These are phyloP conservation scores for Chalciporus sphaerocephalus DNA, from an alignment of 768 basidiomycete genomes.

Conservation along the genomic window DNA sequence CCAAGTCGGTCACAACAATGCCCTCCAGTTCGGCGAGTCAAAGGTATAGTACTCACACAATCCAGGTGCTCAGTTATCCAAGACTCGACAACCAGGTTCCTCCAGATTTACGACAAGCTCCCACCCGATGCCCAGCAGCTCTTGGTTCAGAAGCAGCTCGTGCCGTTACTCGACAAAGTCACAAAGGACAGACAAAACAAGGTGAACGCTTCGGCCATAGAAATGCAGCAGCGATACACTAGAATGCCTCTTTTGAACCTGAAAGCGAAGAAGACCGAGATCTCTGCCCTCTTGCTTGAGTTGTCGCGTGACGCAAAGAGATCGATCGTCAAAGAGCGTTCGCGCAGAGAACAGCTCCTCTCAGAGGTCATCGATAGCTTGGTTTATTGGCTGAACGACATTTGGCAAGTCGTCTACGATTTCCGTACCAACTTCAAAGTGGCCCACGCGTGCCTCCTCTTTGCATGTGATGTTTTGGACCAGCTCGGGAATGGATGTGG, in stretches of 20 bases:
- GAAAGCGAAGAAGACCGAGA: slow-evolving; percentile 50
- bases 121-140: slow-evolving; percentile 48
- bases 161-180: slow-evolving; percentile 43
- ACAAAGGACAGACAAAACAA: slow-evolving; percentile 37
- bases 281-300: slow-evolving; percentile 49
- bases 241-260: slow-evolving; percentile 49
- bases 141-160: slow-evolving; percentile 48
- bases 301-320: slow-evolving; percentile 51
- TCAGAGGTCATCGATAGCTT: slow-evolving; percentile 53
- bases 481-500: slow-evolving; percentile 39
- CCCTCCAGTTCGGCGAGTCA: slow-evolving; percentile 16
- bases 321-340: slow-evolving; percentile 48
- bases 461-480: slow-evolving; percentile 43
- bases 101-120: slow-evolving; percentile 44
- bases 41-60: slow-evolving; percentile 2
- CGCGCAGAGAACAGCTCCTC: slow-evolving; percentile 51
- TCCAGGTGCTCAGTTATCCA: not conserved
- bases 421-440: slow-evolving; percentile 45
- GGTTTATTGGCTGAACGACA: slow-evolving; percentile 54
- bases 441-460: slow-evolving; percentile 57
- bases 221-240: slow-evolving; percentile 36
- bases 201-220: slow-evolving; percentile 39
- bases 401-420: slow-evolving; percentile 62
- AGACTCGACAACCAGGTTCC: slow-evolving; percentile 35
- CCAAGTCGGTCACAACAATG: slow-evolving; percentile 1